Percentiles rank a stretch among this genome's conserved stretches.
phyloP scores from a whole-genome alignment of 2,329 filamentous ascomycete genomes.

The Paracamarosporium sp. region DNA sequence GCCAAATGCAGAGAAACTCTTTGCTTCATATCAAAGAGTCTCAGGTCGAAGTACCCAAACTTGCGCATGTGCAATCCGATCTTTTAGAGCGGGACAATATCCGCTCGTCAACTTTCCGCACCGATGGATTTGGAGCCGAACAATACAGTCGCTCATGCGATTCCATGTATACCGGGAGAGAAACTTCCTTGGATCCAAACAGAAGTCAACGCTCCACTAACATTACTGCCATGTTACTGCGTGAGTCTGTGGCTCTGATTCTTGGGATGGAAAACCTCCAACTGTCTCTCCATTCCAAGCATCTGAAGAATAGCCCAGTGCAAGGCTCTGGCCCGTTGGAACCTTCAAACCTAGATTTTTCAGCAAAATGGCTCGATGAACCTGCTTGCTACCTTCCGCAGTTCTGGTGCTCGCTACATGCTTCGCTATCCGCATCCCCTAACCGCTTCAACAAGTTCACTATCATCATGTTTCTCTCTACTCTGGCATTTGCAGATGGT shows the following conservation, averaged over 20 bases:
- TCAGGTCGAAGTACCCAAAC: conserved; percentile 6
- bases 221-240: conserved; percentile 24
- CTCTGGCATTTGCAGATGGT: conserved; percentile 26
- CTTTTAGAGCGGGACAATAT: conserved; percentile 37
- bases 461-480: conserved; percentile 33
- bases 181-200: neutral
- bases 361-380: conserved; percentile 27
- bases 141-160: conserved; percentile 28
- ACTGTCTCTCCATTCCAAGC: neutral
- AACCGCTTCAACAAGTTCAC: conserved; percentile 20
- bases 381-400: conserved; percentile 12
- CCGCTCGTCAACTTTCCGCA: conserved; percentile 35
- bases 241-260: conserved; percentile 5
- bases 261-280: neutral
- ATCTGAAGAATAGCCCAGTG: conserved; percentile 10
- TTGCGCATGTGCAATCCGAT: neutral
- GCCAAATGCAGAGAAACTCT: neutral
- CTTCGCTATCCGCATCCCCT: conserved; percentile 4
- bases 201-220: conserved; percentile 19
- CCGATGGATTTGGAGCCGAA: conserved; percentile 43
- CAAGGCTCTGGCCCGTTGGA: conserved; percentile 8
- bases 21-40: conserved; percentile 20
- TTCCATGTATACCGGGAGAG: conserved; percentile 25
- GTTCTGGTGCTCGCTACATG: conserved; percentile 33
- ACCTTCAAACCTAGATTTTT: conserved; percentile 19